Evolutionary conservation across 2,329 filamentous ascomycete species (phyloP).

Genomic region (Sporothrix dimorphospora): DNA sequence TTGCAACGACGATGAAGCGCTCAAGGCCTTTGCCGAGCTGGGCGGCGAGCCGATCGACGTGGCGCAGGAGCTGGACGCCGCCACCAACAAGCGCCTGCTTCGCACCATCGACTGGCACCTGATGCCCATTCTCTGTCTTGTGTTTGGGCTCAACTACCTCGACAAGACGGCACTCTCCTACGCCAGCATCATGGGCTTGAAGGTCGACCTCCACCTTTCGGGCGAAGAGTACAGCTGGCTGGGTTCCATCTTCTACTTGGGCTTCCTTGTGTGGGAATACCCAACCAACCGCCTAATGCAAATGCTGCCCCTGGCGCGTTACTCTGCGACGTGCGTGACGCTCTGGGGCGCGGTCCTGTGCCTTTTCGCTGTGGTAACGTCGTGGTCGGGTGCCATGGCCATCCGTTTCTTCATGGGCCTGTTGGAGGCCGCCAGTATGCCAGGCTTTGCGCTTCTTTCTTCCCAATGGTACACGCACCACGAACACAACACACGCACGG

Average conservation of each 20-base stretch:
- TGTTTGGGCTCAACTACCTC: constrained; percentile 62
- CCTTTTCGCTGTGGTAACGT: constrained; percentile 64
- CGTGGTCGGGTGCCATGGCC: constrained; percentile 64
- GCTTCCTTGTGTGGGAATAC: constrained; percentile 63
- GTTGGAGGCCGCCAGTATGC: constrained; percentile 69
- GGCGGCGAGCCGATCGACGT: not conserved
- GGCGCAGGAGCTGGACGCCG: not conserved
- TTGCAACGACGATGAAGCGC: not conserved
- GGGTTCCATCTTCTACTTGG: constrained; percentile 45
- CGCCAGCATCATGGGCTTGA: constrained; percentile 57
- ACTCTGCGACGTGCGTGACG: constrained; percentile 65
- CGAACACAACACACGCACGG: not conserved
- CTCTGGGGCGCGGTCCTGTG: constrained; percentile 61
- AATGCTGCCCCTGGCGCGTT: constrained; percentile 66
- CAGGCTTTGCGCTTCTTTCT: not conserved
- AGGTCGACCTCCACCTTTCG: constrained; percentile 47
- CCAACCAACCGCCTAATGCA: constrained; percentile 67
- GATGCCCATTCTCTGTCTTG: constrained; percentile 36
- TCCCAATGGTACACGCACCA: constrained; percentile 1
- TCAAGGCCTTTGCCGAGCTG: constrained; percentile 11
- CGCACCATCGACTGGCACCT: constrained; percentile 6
- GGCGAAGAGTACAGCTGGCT: not conserved
- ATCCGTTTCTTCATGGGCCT: constrained; percentile 70
- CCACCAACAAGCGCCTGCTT: constrained; percentile 19
- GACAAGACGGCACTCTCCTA: constrained; percentile 51